Percentiles rank a stretch among this genome's conserved stretches.
These are phyloP conservation scores for Geotrichum histeridarum DNA, from an alignment of 1,139 yeast genomes.

Conservation along the genomic window DNA sequence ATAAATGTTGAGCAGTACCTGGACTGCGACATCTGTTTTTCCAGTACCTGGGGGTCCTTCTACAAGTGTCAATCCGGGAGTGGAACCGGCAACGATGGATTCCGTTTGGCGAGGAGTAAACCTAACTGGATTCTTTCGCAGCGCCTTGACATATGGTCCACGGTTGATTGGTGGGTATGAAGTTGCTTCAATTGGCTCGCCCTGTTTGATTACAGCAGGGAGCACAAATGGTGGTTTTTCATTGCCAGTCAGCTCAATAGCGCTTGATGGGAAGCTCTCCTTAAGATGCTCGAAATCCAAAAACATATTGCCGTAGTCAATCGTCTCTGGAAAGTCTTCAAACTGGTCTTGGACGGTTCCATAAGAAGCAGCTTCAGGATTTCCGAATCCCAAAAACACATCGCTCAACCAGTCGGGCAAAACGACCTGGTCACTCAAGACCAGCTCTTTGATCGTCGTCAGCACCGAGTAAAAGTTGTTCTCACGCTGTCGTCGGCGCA, in stretches of 20 bases:
- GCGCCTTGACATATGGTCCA: constrained; percentile 6
- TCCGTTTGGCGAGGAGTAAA: constrained; percentile 31
- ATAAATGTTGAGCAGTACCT: constrained; percentile 29
- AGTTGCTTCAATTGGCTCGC: not conserved
- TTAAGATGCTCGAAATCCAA: constrained; percentile 26
- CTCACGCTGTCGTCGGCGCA: constrained; percentile 27
- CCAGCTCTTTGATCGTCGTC: constrained; percentile 23
- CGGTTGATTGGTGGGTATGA: not conserved
- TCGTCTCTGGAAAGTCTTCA: constrained; percentile 6
- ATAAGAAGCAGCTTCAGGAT: constrained; percentile 26
- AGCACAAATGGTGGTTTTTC: constrained; percentile 15
- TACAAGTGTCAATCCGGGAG: constrained; percentile 9
- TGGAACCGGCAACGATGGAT: constrained; percentile 39
- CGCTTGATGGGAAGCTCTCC: constrained; percentile 25
- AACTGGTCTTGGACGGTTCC: constrained; percentile 16
- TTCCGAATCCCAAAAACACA: constrained; percentile 38
- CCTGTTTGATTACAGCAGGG: constrained; percentile 6
- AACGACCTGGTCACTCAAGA: constrained; percentile 16
- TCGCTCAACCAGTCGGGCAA: constrained; percentile 42
- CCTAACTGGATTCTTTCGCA: constrained; percentile 19
- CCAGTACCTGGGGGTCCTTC: constrained; percentile 49
- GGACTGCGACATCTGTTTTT: constrained; percentile 35
- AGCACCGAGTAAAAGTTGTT: constrained; percentile 28
- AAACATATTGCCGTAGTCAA: constrained; percentile 29
- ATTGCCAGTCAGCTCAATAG: constrained; percentile 6